A percentile compares a stretch with the other conserved stretches of the same genome.
These are phyloP conservation scores for Eucalyptus erythrocorys DNA, from an alignment of 345 rosid species.

Conservation along the genomic window DNA sequence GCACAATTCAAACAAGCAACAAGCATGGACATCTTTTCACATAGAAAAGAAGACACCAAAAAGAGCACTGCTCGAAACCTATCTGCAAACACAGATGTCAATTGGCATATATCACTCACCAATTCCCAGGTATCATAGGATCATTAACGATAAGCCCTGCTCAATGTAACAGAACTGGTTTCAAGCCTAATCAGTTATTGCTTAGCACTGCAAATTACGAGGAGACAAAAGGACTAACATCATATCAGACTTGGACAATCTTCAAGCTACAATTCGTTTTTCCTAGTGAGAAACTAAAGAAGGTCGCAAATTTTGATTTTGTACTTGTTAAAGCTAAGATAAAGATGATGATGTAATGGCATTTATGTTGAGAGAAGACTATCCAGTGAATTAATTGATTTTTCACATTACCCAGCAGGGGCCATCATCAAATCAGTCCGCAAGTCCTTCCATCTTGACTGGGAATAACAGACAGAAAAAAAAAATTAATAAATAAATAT, in stretches of 20 bases:
- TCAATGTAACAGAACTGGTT: neutral
- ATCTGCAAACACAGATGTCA: neutral
- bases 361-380: neutral
- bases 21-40: neutral
- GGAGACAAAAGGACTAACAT: neutral
- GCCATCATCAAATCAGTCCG: constrained; percentile 81
- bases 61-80: neutral
- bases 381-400: neutral
- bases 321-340: neutral
- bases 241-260: neutral
- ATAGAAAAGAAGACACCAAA: neutral
- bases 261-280: neutral
- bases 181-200: neutral
- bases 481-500: neutral
- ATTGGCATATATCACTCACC: neutral
- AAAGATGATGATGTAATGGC: neutral
- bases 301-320: neutral
- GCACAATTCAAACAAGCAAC: neutral
- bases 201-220: neutral
- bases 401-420: constrained; percentile 68
- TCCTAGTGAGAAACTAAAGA: neutral
- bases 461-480: neutral
- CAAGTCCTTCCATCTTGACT: constrained; percentile 95
- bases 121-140: neutral
- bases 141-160: neutral